Evolutionary conservation across 352 stramenopile species (phyloP).

Genomic region (Globisporangium acanthophoron): DNA sequence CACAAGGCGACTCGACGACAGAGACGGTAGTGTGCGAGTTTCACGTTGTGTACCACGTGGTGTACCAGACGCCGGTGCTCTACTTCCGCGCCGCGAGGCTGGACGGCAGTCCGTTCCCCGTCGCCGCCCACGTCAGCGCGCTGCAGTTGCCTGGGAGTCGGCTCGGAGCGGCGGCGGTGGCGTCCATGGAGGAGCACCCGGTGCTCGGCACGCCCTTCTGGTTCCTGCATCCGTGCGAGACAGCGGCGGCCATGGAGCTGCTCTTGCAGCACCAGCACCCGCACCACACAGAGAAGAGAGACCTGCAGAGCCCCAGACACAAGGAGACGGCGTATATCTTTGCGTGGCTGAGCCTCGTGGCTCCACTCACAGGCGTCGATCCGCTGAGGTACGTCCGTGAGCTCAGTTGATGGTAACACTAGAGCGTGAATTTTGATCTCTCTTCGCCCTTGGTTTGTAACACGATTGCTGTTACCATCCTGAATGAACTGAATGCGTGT

Average conservation of each 20-base stretch:
- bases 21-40: slow-evolving; percentile 56
- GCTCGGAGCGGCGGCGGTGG: slow-evolving; percentile 18
- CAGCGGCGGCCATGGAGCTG: slow-evolving; percentile 54
- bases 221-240: slow-evolving; percentile 80
- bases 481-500: background rate
- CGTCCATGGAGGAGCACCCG: slow-evolving; percentile 67
- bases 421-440: no score
- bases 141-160: slow-evolving; percentile 35
- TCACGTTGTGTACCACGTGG: slow-evolving; percentile 77
- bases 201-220: slow-evolving; percentile 62
- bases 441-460: background rate
- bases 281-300: no score
- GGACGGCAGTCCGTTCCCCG: slow-evolving; percentile 30
- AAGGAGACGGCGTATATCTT: slow-evolving; percentile 35
- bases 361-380: slow-evolving; percentile 46
- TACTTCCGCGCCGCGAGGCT: slow-evolving; percentile 48
- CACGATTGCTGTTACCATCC: background rate
- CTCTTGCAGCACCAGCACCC: slow-evolving; percentile 21
- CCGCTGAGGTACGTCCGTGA: background rate
- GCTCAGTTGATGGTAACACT: no score
- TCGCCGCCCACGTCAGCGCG: slow-evolving; percentile 13
- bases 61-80: slow-evolving; percentile 70
- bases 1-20: background rate
- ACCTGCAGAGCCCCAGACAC: background rate
- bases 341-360: slow-evolving; percentile 74